phyloP scores from a whole-genome alignment of 1,284 basidiomycete species.

The Ganoderma lingzhi region DNA sequence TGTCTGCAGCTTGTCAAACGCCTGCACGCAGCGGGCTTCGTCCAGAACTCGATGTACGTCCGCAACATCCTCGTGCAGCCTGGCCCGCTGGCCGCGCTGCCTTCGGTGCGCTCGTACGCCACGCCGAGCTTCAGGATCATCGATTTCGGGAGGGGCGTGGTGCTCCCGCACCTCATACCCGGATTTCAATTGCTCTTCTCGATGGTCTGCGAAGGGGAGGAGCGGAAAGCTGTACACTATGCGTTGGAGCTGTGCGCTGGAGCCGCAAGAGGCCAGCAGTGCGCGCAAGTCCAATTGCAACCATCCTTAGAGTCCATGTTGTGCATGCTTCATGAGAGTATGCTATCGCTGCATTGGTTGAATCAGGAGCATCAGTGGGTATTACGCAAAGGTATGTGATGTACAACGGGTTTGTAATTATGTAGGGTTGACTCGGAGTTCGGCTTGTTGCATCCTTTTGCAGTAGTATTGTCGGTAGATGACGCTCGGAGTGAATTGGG shows the following conservation, averaged over 20 bases:
- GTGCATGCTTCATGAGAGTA: neutral
- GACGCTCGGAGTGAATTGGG: no score
- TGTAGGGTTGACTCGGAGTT: no score
- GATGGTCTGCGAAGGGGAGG: neutral
- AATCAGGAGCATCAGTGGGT: no score
- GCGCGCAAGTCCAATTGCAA: no score
- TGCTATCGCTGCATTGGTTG: no score
- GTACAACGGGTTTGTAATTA: no score
- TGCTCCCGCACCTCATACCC: neutral
- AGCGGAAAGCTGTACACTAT: neutral
- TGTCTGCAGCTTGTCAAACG: conserved; percentile 49
- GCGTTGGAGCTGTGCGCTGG: neutral
- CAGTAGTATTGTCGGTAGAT: no score
- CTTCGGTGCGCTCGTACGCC: conserved; percentile 29
- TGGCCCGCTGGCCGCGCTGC: conserved; percentile 49
- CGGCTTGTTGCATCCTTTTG: no score
- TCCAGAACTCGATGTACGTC: conserved; percentile 48
- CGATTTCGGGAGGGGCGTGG: conserved; percentile 51
- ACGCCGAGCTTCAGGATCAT: conserved; percentile 55
- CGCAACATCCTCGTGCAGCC: conserved; percentile 57
- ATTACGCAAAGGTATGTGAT: no score
- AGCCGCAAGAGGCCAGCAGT: no score
- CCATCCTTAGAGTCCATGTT: neutral
- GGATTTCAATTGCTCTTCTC: no score
- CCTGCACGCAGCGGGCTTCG: conserved; percentile 49